Percentiles rank a stretch among this genome's conserved stretches.
Conservation (phyloP, 2,329 filamentous ascomycete genomes). For the Claviceps pazoutovae region DNA sequence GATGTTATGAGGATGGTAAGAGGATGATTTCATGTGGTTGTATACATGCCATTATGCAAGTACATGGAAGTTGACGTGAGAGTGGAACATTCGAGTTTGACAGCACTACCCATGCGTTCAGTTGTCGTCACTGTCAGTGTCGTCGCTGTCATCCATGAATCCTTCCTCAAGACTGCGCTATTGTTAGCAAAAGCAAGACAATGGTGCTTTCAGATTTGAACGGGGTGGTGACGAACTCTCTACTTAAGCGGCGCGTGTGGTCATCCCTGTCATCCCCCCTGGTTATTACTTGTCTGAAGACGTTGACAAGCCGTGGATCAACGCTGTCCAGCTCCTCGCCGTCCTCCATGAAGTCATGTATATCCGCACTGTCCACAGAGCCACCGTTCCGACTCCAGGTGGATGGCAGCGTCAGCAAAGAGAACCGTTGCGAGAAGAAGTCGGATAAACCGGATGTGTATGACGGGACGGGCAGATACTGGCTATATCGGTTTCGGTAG, state of each 20-base stretch:
- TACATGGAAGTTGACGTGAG: background rate
- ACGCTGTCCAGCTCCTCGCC: conserved; percentile 55
- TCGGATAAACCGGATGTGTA: conserved; percentile 41
- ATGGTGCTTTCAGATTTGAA: background rate
- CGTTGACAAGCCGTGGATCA: conserved; percentile 31
- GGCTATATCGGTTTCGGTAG: conserved; percentile 56
- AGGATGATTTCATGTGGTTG: background rate
- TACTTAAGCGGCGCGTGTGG: conserved; percentile 50
- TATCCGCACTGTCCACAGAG: conserved; percentile 34
- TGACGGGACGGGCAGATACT: conserved; percentile 56
- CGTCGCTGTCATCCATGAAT: conserved; percentile 31
- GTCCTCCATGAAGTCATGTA: conserved; percentile 23
- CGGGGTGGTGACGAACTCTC: conserved; percentile 41
- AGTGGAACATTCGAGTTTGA: background rate
- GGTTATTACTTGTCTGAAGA: conserved; percentile 20
- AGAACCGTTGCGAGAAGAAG: conserved; percentile 25
- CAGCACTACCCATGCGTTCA: conserved; percentile 9
- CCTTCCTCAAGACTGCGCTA: conserved; percentile 18
- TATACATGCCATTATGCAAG: background rate
- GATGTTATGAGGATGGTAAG: background rate
- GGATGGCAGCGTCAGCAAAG: conserved; percentile 24
- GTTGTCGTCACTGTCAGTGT: conserved; percentile 30
- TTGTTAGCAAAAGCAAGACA: conserved; percentile 7
- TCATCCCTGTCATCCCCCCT: conserved; percentile 32
- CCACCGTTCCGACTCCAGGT: conserved; percentile 31